phyloP scores from a whole-genome alignment of 371 early-diverging fungal genomes.

The Mortierella sp. region DNA sequence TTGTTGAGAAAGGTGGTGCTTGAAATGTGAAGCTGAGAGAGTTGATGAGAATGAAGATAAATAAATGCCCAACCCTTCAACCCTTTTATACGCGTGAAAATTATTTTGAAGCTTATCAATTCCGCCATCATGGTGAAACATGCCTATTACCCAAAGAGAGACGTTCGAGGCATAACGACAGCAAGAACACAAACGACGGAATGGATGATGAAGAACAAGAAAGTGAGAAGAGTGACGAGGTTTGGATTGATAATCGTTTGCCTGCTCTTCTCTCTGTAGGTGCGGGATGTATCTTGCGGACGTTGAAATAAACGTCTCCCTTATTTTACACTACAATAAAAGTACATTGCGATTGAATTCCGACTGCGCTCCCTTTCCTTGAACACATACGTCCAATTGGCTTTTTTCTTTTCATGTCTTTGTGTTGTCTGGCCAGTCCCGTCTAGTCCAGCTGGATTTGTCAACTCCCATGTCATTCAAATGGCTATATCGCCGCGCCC shows the following conservation, averaged over 20 bases:
- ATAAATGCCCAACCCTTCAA: no score
- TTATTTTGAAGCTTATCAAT: neutral
- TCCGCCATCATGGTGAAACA: neutral
- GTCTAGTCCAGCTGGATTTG: neutral
- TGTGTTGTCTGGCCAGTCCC: no score
- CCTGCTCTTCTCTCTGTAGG: neutral
- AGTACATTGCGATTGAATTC: neutral
- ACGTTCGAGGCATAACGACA: constrained; percentile 1
- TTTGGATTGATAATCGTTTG: neutral
- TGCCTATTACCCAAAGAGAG: neutral
- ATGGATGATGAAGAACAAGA: no score
- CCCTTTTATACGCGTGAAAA: neutral
- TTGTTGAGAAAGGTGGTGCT: neutral
- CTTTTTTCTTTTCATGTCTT: no score
- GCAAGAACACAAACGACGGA: neutral
- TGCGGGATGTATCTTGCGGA: neutral
- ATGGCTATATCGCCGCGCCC: neutral
- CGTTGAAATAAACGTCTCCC: neutral
- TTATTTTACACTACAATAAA: neutral
- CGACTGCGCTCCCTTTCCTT: neutral
- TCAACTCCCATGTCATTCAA: neutral
- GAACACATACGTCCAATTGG: neutral
- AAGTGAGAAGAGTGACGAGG: neutral
- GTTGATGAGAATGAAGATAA: neutral
- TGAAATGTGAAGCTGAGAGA: neutral